Conservation (phyloP, 495 filamentous ascomycete genomes). For the Tuber magnatum region DNA sequence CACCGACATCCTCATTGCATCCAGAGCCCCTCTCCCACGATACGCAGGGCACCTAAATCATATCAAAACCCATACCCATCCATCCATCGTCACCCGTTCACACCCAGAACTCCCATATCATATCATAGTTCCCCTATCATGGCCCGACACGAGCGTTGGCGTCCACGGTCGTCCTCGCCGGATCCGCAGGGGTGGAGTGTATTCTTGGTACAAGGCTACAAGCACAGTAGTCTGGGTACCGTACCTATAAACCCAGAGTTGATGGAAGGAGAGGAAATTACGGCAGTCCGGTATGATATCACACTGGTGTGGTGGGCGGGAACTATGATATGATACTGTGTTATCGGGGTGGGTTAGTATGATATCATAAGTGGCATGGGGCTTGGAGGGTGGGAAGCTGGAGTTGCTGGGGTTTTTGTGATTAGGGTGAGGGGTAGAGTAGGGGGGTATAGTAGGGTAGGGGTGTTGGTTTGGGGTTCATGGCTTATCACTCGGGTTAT, state of each 20-base stretch:
- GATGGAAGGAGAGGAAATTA: not conserved
- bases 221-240: too few species aligned
- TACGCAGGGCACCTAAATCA: not conserved
- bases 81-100: not conserved
- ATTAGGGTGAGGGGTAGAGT: not conserved
- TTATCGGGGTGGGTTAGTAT: too few species aligned
- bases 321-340: too few species aligned
- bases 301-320: too few species aligned
- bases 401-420: not conserved
- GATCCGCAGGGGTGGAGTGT: too few species aligned
- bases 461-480: not conserved
- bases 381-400: not conserved
- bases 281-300: too few species aligned
- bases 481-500: not conserved
- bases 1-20: not conserved
- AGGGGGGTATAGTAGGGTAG: not conserved
- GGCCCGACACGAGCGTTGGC: too few species aligned
- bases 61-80: not conserved
- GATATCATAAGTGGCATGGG: not conserved
- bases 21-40: not conserved
- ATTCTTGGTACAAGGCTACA: too few species aligned
- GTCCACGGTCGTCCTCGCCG: too few species aligned
- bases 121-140: too few species aligned
- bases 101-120: too few species aligned
- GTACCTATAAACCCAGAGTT: not conserved